Conservation (phyloP, 192 early-diverging fungal species). For the Mortierella hygrophila region DNA sequence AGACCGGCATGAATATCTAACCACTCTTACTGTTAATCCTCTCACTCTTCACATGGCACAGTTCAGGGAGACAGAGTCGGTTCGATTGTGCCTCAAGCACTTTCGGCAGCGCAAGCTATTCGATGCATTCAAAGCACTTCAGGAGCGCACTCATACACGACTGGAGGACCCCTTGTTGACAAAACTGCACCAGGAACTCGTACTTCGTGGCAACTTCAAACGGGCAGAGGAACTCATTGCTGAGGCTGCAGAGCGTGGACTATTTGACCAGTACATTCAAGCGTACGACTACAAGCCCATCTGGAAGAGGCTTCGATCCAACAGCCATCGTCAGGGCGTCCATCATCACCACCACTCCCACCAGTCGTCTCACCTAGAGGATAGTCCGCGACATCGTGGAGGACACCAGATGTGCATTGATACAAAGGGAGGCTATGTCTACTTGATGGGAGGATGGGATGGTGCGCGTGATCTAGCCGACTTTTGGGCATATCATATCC, state of each 20-base stretch:
- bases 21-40: background rate
- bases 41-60: conserved; percentile 11
- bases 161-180: conserved; percentile 90
- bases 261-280: conserved; percentile 82
- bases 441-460: conserved; percentile 97
- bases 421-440: conserved; percentile 70
- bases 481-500: conserved; percentile 86
- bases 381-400: conserved; percentile 78
- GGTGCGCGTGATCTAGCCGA: conserved; percentile 88
- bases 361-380: conserved; percentile 28
- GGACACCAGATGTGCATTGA: conserved; percentile 99
- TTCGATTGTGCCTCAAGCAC: conserved; percentile 90
- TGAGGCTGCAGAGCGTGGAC: conserved; percentile 68
- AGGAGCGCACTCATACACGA: conserved; percentile 69
- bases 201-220: conserved; percentile 79
- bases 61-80: conserved; percentile 83
- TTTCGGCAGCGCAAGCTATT: conserved; percentile 85
- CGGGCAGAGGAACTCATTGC: conserved; percentile 78
- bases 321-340: conserved; percentile 22
- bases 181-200: conserved; percentile 75
- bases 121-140: conserved; percentile 78
- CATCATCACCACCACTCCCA: conserved; percentile 44
- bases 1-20: background rate
- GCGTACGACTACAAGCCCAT: conserved; percentile 78
- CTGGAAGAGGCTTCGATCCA: conserved; percentile 40